Evolutionary conservation across 1,139 yeast species (phyloP), one percentile per base, ranked within the genome.

Genomic region (Blastobotrys buckinghamii): DNA sequence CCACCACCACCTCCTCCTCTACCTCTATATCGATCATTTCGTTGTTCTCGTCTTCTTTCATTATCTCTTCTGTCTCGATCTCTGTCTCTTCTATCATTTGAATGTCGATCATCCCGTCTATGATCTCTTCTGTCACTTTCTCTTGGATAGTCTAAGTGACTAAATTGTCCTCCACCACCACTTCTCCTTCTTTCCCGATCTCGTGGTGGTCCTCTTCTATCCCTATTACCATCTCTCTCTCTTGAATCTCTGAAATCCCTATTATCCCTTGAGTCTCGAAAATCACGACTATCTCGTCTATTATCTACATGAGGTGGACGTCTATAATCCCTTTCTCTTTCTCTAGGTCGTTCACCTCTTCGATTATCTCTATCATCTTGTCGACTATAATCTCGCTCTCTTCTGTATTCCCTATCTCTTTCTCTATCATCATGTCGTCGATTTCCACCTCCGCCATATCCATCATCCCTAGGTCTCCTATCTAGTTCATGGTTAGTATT

Each of bases 1-100:
- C 50, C 54, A 13, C 52, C 32, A 35, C 47, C 50, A 9, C 55
- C 33, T 35, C 51, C 52, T 22, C 51, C 47, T 15, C 49, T 50
- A n/a, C 49, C 45, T n/a, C 50, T 51, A 26, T 19, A 26, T 12
- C 47, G 33, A 12, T 13, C 42, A 20, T 37, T 36, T 27, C 41
- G 36, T 22, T 17, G 38, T 24, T 50, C 53, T 30, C 60, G 35
- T 22, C 35, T 24, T 39, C 50, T 38, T 8, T 41, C 48, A 32
- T 42, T 42, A 6, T 37, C 45, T 24, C 42, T 47, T 8, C 55
- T 26, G 17, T 53, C 53, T 13, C 53, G 38, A 17, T 48, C 43
- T 22, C 42, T 47, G 16, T 52, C 53, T 27, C 55, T 43, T 13
- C 50, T 41, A 7, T 47, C 53, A 24, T 45, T n/a, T 27, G 12